These are phyloP conservation scores for Verticillium alfalfae DNA, from an alignment of 2,329 filamentous ascomycete genomes.

Conservation along the genomic window DNA sequence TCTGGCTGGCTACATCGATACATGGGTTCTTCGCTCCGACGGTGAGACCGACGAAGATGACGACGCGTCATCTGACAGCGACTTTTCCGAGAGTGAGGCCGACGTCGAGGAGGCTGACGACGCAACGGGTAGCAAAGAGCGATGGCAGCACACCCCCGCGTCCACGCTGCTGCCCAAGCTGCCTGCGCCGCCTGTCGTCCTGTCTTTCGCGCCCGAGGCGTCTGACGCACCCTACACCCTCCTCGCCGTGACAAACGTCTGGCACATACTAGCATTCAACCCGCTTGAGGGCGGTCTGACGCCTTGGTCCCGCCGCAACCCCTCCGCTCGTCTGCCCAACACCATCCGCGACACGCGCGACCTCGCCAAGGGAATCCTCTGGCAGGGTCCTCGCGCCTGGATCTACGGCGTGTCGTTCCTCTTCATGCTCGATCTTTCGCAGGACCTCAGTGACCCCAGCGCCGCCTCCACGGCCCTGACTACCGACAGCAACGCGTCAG, in stretches of 20 bases:
- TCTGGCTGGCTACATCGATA: slow-evolving; percentile 79
- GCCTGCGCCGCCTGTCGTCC: slow-evolving; percentile 55
- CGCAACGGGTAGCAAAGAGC: slow-evolving; percentile 38
- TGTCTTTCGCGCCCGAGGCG: slow-evolving; percentile 58
- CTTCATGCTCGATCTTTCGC: slow-evolving; percentile 83
- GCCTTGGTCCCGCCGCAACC: slow-evolving; percentile 82
- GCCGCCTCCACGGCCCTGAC: slow-evolving; percentile 13
- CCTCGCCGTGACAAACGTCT: slow-evolving; percentile 50
- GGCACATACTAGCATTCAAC: slow-evolving; percentile 72
- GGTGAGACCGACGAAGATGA: slow-evolving; percentile 19
- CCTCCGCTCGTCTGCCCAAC: slow-evolving; percentile 65
- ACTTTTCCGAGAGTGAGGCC: slow-evolving; percentile 25
- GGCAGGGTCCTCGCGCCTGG: slow-evolving; percentile 78
- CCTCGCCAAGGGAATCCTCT: slow-evolving; percentile 76
- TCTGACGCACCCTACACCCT: slow-evolving; percentile 39
- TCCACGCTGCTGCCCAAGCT: slow-evolving; percentile 66
- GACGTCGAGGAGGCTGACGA: slow-evolving; percentile 38
- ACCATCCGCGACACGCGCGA: slow-evolving; percentile 72
- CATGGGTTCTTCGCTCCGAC: slow-evolving; percentile 63
- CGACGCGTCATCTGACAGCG: slow-evolving; percentile 16
- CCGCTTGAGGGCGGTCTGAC: slow-evolving; percentile 71
- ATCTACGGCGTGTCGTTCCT: slow-evolving; percentile 82
- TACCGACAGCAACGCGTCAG: slow-evolving; percentile 11
- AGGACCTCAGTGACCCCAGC: slow-evolving; percentile 51
- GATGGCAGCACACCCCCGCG: slow-evolving; percentile 72